Conservation (phyloP, 139 green algal genomes). For the Chlamydomonas sphaeroides region DNA sequence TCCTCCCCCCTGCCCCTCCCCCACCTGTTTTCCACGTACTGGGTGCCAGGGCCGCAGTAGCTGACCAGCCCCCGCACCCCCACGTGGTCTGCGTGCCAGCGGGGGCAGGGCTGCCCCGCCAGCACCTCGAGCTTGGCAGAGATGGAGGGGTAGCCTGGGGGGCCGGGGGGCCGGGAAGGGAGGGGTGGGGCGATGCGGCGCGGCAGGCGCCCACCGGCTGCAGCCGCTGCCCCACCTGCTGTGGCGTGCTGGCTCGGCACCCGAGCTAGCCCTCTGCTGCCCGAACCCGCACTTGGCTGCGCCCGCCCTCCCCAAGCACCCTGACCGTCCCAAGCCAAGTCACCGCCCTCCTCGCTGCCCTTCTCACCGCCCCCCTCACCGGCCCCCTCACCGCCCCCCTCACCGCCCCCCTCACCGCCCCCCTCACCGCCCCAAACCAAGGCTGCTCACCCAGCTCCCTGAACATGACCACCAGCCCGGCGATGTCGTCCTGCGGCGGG, state of each 20-base stretch:
- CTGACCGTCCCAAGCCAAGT: not conserved
- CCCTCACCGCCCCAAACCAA: not conserved
- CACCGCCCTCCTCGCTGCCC: not conserved
- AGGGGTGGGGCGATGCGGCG: too few relatives aligned
- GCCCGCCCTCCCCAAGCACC: not conserved
- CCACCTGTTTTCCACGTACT: conserved; percentile 55
- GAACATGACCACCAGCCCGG: not conserved
- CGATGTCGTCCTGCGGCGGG: conserved; percentile 11
- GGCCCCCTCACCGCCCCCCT: too few relatives aligned
- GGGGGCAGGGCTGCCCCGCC: conserved; percentile 44
- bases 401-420: too few relatives aligned
- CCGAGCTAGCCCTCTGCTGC: too few relatives aligned
- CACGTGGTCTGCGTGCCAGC: conserved; percentile 62
- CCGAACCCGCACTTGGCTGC: too few relatives aligned
- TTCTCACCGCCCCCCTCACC: too few relatives aligned
- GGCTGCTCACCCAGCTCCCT: not conserved
- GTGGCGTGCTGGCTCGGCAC: not conserved
- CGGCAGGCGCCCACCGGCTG: too few relatives aligned
- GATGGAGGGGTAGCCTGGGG: conserved; percentile 26
- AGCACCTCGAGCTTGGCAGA: conserved; percentile 59
- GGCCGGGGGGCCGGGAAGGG: not conserved
- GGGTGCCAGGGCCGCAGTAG: conserved; percentile 54
- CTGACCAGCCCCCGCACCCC: conserved; percentile 47
- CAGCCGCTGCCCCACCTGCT: too few relatives aligned
- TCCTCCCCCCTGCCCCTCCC: not conserved